Base-by-base conservation (phyloP, 768 basidiomycete species). In the Guyanaporus albipodus region DNA sequence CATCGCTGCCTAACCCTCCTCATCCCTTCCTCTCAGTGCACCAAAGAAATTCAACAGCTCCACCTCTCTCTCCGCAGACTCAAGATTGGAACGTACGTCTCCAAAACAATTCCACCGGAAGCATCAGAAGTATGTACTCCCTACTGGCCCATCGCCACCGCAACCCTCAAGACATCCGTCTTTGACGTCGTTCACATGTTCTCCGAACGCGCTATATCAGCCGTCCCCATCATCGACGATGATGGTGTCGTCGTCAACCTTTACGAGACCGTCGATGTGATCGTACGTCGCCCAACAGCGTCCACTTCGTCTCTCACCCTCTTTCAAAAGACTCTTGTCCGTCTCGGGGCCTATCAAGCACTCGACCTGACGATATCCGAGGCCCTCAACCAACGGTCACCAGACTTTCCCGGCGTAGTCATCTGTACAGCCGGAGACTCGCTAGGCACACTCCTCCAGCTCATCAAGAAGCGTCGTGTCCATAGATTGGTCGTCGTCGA, bases 121-220 rank as follows among this genome's bases (percentile, higher is more conserved):
- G 63, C 67, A 8, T 69, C 77, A 6, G 74, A 78, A 41, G 74
- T 73, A 40, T 71, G 77, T 33, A 85, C 86, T 48, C 89, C 87
- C 1, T 97, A 83, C 67, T 79, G 86, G 64, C 96, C 96, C 3
- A 83, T 98, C 46, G 87, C 90, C 6, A 96, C 93, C 0, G 95
- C 95, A 10, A 93, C 83, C 26, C 73, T 95, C 59, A 73, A 83
- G 46, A 96, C 95, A 0, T 87, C 89, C 23, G 96, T 99, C 3
- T 97, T 96, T 58, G 93, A 98, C 60, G 92, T 98, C 49, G 96
- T 98, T 3, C 96, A 99, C 62, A 92, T 95, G 87, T 98, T 98
- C 66, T 95, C 91, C 0, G 89, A 93, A 66, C 80, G 87, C 34
- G 86, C 93, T 22, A 96, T 99, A 56, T 93, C 91, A 8, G 95